phyloP scores from a whole-genome alignment of 805 yeast species.

The Ogataea angusta region DNA sequence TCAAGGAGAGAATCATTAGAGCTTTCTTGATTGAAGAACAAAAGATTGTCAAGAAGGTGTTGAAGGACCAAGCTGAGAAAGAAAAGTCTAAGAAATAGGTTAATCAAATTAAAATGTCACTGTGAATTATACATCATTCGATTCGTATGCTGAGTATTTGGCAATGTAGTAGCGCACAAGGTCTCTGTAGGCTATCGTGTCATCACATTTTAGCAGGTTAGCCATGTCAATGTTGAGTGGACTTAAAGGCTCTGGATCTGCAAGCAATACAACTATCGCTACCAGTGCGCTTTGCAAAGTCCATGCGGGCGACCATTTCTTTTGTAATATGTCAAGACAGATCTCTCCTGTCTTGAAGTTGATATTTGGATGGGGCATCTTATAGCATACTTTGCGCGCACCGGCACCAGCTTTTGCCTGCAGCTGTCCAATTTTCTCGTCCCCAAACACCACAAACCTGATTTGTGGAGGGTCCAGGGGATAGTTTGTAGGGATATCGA shows the following conservation, averaged over 20 bases:
- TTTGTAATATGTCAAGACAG: conserved; percentile 61
- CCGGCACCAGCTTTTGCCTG: conserved; percentile 1
- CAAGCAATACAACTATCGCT: conserved; percentile 55
- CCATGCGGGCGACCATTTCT: conserved; percentile 76
- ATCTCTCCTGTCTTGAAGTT: conserved; percentile 60
- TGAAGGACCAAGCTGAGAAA: conserved; percentile 93
- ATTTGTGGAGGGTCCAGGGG: conserved; percentile 61
- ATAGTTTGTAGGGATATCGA: conserved; percentile 45
- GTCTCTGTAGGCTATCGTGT: conserved; percentile 40
- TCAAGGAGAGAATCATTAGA: conserved; percentile 98
- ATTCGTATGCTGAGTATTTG: conserved; percentile 20
- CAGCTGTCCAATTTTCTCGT: conserved; percentile 10
- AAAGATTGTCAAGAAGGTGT: conserved; percentile 99
- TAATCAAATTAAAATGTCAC: conserved; percentile 14
- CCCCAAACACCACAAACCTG: conserved; percentile 33
- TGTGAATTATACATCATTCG: conserved; percentile 9
- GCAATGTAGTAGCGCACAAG: conserved; percentile 39
- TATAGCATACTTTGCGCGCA: conserved; percentile 18
- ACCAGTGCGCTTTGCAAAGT: conserved; percentile 50
- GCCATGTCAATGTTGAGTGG: conserved; percentile 73
- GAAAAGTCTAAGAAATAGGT: conserved; percentile 51
- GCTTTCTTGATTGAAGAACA: conserved; percentile 99
- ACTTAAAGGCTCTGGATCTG: conserved; percentile 67
- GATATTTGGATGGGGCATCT: conserved; percentile 48
- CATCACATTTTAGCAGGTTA: conserved; percentile 50